These are phyloP conservation scores for Boletus rufocinnamomeus DNA, from an alignment of 768 basidiomycete genomes.

Conservation along the genomic window DNA sequence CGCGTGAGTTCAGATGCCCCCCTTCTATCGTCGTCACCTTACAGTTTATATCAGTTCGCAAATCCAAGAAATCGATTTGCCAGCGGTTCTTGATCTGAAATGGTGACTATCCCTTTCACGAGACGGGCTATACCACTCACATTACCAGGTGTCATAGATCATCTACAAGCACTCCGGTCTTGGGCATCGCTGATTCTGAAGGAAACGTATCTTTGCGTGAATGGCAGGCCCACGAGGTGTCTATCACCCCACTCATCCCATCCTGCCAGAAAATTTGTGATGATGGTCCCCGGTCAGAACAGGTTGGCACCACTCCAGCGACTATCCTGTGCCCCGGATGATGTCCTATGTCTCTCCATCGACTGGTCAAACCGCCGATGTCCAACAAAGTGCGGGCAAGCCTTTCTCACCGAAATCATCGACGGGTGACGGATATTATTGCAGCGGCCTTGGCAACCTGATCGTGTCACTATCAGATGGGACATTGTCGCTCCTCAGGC, in stretches of 20 bases:
- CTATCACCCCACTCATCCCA: not conserved
- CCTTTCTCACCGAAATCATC: slow-evolving; percentile 5
- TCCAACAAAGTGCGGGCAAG: slow-evolving; percentile 44
- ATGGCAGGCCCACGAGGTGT: slow-evolving; percentile 53
- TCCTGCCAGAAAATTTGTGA: not conserved
- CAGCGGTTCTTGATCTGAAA: slow-evolving; percentile 92
- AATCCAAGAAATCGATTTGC: slow-evolving; percentile 67
- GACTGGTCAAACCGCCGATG: slow-evolving; percentile 85
- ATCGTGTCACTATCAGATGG: slow-evolving; percentile 86
- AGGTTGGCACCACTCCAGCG: slow-evolving; percentile 41
- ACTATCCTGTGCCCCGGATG: slow-evolving; percentile 51
- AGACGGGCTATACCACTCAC: slow-evolving; percentile 7
- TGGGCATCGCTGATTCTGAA: slow-evolving; percentile 85
- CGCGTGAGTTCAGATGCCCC: slow-evolving; percentile 37
- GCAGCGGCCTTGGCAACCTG: slow-evolving; percentile 56
- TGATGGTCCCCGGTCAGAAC: slow-evolving; percentile 34
- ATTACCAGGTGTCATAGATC: slow-evolving; percentile 59
- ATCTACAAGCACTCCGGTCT: slow-evolving; percentile 41
- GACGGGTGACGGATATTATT: not conserved
- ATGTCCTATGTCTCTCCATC: slow-evolving; percentile 81
- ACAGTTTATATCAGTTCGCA: slow-evolving; percentile 43
- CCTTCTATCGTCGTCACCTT: not conserved
- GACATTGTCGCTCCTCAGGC: slow-evolving; percentile 58
- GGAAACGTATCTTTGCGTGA: slow-evolving; percentile 70
- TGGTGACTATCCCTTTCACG: slow-evolving; percentile 57